Conservation (phyloP, 2,329 filamentous ascomycete genomes). For the Pyrenochaeta sp. region DNA sequence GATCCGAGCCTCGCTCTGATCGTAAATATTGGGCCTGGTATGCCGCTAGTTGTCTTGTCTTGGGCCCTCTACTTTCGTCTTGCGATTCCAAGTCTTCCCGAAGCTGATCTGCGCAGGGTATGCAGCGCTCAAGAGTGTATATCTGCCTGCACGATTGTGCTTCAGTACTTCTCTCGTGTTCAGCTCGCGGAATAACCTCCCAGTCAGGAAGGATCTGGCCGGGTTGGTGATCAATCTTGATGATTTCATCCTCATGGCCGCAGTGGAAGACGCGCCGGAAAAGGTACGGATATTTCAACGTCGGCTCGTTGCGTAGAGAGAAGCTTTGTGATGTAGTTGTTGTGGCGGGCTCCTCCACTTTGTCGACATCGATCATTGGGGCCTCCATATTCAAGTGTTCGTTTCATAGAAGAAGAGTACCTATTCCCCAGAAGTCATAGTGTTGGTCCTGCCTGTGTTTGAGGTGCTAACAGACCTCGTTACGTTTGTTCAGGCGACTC, state of each 20-base stretch:
- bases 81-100: background rate
- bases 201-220: slow-evolving; percentile 12
- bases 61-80: background rate
- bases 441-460: too few species aligned
- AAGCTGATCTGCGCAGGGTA: slow-evolving; percentile 9
- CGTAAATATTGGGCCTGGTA: slow-evolving; percentile 6
- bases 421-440: too few species aligned
- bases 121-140: slow-evolving; percentile 13
- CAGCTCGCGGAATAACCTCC: slow-evolving; percentile 5
- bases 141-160: slow-evolving; percentile 1
- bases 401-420: too few species aligned
- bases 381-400: too few species aligned
- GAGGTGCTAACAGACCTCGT: too few species aligned
- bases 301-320: background rate
- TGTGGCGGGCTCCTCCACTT: too few species aligned
- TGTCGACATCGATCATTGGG: too few species aligned
- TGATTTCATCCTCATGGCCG: slow-evolving; percentile 24
- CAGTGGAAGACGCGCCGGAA: slow-evolving; percentile 24
- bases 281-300: slow-evolving; percentile 15
- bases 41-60: background rate
- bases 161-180: background rate
- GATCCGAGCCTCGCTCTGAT: slow-evolving; percentile 1
- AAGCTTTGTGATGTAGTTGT: too few species aligned
- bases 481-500: too few species aligned
- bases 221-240: slow-evolving; percentile 9